Conservation (phyloP, 805 yeast species). For the Myxozyma nipponensis region DNA sequence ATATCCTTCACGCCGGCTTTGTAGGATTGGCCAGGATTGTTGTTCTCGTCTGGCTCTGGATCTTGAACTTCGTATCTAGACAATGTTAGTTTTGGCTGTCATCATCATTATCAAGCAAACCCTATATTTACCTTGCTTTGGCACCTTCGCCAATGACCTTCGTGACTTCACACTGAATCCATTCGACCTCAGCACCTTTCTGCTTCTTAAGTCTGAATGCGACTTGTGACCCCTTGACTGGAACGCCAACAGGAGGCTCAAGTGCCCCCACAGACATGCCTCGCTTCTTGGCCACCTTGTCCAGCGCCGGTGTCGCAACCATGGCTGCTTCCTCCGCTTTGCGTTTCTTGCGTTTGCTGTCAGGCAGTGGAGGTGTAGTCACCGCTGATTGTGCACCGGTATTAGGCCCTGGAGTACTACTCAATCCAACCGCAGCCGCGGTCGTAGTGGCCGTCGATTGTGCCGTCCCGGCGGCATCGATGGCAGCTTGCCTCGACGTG, state of each 20-base stretch:
- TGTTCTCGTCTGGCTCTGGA: slow-evolving; percentile 94
- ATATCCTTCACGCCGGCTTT: slow-evolving; percentile 79
- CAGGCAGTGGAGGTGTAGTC: neutral
- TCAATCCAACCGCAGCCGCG: neutral
- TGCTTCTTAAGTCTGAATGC: slow-evolving; percentile 68
- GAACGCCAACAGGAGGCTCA: slow-evolving; percentile 10
- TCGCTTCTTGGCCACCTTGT: slow-evolving; percentile 25
- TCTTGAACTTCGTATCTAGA: slow-evolving; percentile 81
- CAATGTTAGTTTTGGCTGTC: slow-evolving; percentile 24
- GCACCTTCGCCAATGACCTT: slow-evolving; percentile 71
- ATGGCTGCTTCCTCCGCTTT: slow-evolving; percentile 18
- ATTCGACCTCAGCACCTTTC: slow-evolving; percentile 73
- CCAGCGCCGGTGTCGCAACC: too few relatives aligned
- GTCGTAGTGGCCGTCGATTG: neutral
- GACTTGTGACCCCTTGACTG: slow-evolving; percentile 63
- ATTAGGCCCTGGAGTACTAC: too few relatives aligned
- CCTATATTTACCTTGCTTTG: slow-evolving; percentile 31
- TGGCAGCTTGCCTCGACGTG: slow-evolving; percentile 23
- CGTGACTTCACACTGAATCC: slow-evolving; percentile 93
- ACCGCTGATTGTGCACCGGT: neutral
- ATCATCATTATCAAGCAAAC: neutral
- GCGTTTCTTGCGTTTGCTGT: slow-evolving; percentile 24
- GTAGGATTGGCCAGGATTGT: slow-evolving; percentile 81
- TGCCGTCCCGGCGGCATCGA: neutral
- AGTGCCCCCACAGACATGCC: neutral